Base-by-base conservation (phyloP, 768 basidiomycete species). In the Naganishia antarctica region DNA sequence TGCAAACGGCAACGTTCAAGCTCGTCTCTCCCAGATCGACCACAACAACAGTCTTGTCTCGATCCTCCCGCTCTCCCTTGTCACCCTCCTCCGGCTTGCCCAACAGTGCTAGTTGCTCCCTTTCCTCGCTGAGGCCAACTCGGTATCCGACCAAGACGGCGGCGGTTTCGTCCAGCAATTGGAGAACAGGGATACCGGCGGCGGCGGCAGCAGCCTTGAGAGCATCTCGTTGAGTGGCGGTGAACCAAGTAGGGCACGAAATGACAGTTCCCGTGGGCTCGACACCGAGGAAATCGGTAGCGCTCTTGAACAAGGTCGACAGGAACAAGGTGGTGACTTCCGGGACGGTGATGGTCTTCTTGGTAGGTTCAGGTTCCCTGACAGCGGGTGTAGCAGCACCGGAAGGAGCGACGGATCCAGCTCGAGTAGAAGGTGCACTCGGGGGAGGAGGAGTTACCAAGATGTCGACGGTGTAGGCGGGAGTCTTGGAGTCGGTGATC, bases 241-340 rank as follows among this genome's bases (percentile, higher is more conserved):
- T 81, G 76, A 93, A 96, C 79, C 83, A 86, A 1, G 86, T 76
- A 0, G 94, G 91, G 7, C 89, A 83, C 60, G 86, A 85, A 74
- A 98, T 84, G 63, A 97, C 94, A 25, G 89, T 88, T 44, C 88
- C 89, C 46, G 84, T 79, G 29, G 84, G 83, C 73, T 84, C 86
- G 58, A 72, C 71, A 13, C 91, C 91, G 13, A 98, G 83, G 79
- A 93, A 98, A 75, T 92, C 91, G 69, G 87, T 84, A 6, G 93
- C 94, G 40, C 90, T 92, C 67, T 88, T 82, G 66, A 91, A 79
- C 34, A 99, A 85, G 3, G 88, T 90, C 59, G 81, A 81, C 40
- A 99, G 82, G 83, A 94, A 97, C 70, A 92, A 84, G 43, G 87
- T 83, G 31, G 89, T 84, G 13, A 87, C 88, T 72, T 97, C 91